Evolutionary conservation across 2,329 filamentous ascomycete genomes (phyloP).

Genomic region (Fusarium keratoplasticum): DNA sequence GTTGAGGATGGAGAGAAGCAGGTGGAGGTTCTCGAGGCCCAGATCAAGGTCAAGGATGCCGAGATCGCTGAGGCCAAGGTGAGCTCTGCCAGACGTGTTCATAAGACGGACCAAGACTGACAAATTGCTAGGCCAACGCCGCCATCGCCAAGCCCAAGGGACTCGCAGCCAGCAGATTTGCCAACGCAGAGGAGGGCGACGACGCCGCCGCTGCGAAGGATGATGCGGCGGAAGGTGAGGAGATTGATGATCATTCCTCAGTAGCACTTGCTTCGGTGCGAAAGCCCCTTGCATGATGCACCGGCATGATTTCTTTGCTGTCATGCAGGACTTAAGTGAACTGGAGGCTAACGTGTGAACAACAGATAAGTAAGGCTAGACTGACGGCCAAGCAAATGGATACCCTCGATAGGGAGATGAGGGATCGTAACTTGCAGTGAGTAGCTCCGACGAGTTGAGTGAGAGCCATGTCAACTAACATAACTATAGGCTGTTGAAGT

Average conservation of each 20-base stretch:
- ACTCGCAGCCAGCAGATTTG: conserved; percentile 66
- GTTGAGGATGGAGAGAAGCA: conserved; percentile 61
- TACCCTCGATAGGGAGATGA: conserved; percentile 67
- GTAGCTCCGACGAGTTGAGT: conserved; percentile 43
- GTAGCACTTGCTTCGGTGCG: conserved; percentile 76
- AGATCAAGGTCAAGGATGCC: conserved; percentile 72
- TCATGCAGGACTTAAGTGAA: conserved; percentile 18
- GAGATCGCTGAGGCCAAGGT: conserved; percentile 73
- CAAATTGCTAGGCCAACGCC: conserved; percentile 56
- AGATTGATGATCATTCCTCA: conserved; percentile 71
- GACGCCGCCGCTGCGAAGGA: conserved; percentile 50
- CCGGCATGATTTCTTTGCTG: conserved; percentile 41
- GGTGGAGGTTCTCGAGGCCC: conserved; percentile 63
- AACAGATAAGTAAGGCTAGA: conserved; percentile 59
- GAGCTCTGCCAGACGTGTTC: conserved; percentile 24
- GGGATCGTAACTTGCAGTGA: conserved; percentile 63
- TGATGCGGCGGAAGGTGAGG: conserved; percentile 67
- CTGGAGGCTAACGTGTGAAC: conserved; percentile 32
- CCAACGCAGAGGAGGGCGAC: conserved; percentile 54
- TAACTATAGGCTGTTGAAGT: conserved; percentile 38
- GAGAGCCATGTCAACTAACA: conserved; percentile 10
- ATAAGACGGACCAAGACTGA: background rate
- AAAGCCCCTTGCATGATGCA: conserved; percentile 60
- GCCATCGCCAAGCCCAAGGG: conserved; percentile 60
- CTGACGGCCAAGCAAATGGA: conserved; percentile 62